A percentile compares a stretch with the other conserved stretches of the same genome.
Evolutionary conservation across 1,139 yeast genomes (phyloP).

Genomic region (Arxiozyma slooffiae): DNA sequence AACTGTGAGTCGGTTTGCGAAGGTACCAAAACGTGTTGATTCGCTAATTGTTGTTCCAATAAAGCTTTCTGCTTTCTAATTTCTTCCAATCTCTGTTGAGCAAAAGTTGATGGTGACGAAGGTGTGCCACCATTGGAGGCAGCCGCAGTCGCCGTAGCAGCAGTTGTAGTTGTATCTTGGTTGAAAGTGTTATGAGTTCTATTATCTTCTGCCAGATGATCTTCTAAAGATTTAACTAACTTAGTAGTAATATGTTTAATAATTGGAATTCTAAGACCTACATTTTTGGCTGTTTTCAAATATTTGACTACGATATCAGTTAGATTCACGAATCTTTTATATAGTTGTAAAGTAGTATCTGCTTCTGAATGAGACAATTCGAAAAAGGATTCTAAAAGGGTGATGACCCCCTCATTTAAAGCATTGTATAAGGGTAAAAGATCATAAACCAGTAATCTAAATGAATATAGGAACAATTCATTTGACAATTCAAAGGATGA

Average conservation of each 20-base stretch:
- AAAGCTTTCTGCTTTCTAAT: constrained; percentile 25
- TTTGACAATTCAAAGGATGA: constrained; percentile 60
- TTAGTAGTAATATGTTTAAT: constrained; percentile 98
- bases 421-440: constrained; percentile 78
- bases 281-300: constrained; percentile 80
- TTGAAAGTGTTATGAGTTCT: constrained; percentile 51
- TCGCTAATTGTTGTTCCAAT: constrained; percentile 25
- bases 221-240: constrained; percentile 75
- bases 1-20: constrained; percentile 10
- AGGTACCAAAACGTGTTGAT: constrained; percentile 20
- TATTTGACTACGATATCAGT: constrained; percentile 84
- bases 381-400: constrained; percentile 84
- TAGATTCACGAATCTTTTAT: constrained; percentile 76
- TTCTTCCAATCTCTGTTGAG: constrained; percentile 26
- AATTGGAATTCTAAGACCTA: constrained; percentile 87
- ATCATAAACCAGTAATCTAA: constrained; percentile 80
- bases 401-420: constrained; percentile 90
- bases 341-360: constrained; percentile 72
- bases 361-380: constrained; percentile 87
- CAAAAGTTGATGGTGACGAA: constrained; percentile 11
- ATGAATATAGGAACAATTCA: constrained; percentile 75
- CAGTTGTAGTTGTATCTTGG: not conserved
- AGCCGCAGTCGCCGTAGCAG: constrained; percentile 5
- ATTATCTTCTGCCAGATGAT: constrained; percentile 44
- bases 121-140: constrained; percentile 9